Evolutionary conservation across 2,329 filamentous ascomycete species (phyloP), one percentile per base, ranked within the genome.

Genomic region (Berkeleyomyces basicola): DNA sequence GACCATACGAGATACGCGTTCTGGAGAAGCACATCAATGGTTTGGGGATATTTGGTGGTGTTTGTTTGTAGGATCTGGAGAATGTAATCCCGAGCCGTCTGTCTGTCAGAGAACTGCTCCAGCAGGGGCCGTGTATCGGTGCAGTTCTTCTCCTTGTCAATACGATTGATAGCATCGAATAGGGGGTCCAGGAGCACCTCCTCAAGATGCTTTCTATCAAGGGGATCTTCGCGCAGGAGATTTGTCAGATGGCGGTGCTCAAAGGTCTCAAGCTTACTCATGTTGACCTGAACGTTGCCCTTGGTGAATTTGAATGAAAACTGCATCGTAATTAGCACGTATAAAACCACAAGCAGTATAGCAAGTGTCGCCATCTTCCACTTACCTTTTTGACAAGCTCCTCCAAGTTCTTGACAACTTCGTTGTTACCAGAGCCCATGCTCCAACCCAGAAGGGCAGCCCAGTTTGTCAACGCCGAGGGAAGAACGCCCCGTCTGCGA

Each of bases 241-340:
- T 71, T 67, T 39, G 70, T 71, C 16, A 71, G 68, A 70, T 92
- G 88, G 57, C 82, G 79, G 67, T 81, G 83, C 69, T 96, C 89
- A 58, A 97, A 80, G 71, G 85, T 89, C 68, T 82, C 80, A 14
- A 97, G 79, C 70, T 97, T 99, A 58, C 84, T 82, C 59, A 85
- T 81, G 23, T 87, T 84, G 16, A 96, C 88, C 11, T 87, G 86
- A 5, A 91, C 89, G 71, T 96, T 91, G 7, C 92, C 92, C 68
- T 87, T 88, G 2, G 90, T 97, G 74, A 96, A 95, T 70, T 90
- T 90, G 67, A 95, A 79, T 55, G 85, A 83, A 70, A 96, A 92
- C 81, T 89, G 65, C 14, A 51, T 3, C 36, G 51, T 23, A 43
- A 59, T 75, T 61, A 74, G 70, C 55, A 43, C 39, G 42, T 49